A percentile compares a stretch with the other conserved stretches of the same genome.
Conservation (phyloP, 2,329 filamentous ascomycete species). For the Amylocarpus encephaloides region DNA sequence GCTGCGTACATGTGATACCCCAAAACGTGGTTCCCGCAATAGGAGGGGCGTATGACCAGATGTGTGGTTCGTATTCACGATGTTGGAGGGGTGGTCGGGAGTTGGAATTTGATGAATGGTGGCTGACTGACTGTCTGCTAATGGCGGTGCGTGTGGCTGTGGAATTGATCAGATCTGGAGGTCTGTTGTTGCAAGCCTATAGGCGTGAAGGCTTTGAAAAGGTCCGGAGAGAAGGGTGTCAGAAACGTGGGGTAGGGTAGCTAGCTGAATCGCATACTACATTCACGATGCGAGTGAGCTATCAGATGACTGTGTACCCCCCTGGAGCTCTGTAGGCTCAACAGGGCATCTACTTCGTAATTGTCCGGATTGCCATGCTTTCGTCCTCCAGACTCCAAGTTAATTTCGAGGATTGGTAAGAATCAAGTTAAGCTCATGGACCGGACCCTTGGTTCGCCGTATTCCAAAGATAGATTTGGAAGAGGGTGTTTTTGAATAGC, state of each 20-base stretch:
- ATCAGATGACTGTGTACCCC: neutral
- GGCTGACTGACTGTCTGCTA: neutral
- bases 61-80: constrained; percentile 1
- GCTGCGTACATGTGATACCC: constrained; percentile 6
- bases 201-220: neutral
- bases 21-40: constrained; percentile 6
- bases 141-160: neutral
- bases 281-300: neutral
- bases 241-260: constrained; percentile 6
- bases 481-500: neutral
- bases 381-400: neutral
- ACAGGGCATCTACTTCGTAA: neutral
- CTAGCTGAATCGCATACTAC: neutral
- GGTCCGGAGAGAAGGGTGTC: neutral
- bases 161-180: neutral
- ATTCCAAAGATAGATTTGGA: neutral
- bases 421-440: neutral
- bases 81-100: neutral
- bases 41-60: constrained; percentile 5
- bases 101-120: neutral
- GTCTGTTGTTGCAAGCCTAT: neutral
- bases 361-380: neutral
- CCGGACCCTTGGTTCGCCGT: neutral
- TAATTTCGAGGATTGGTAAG: neutral
- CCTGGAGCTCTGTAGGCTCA: neutral